Conservation (phyloP, 164 flowering plant species). For the Aristolochia fimbriata region DNA sequence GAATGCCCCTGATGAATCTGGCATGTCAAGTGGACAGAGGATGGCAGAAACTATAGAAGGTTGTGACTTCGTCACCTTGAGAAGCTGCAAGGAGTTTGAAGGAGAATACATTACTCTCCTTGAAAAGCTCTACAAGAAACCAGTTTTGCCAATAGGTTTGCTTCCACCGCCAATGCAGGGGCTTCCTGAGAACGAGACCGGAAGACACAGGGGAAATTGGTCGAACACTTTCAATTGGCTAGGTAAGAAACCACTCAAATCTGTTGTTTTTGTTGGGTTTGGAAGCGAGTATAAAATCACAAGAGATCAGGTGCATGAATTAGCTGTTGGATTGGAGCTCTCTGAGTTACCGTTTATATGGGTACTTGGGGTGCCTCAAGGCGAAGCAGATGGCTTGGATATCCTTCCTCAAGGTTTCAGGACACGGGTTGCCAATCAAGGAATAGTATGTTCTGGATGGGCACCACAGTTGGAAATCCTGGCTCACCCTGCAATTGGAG, state of each 20-base stretch:
- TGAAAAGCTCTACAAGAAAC: conserved; percentile 24
- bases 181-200: not conserved
- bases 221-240: conserved; percentile 26
- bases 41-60: conserved; percentile 15
- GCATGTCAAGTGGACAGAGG: conserved; percentile 22
- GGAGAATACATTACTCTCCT: conserved; percentile 38
- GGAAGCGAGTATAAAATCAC: conserved; percentile 45
- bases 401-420: conserved; percentile 29
- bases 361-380: conserved; percentile 25
- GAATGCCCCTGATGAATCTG: conserved; percentile 12
- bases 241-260: conserved; percentile 17
- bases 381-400: conserved; percentile 3
- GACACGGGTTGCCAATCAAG: conserved; percentile 21
- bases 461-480: conserved; percentile 46
- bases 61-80: conserved; percentile 24
- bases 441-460: conserved; percentile 36
- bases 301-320: conserved; percentile 19
- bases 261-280: conserved; percentile 41
- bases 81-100: conserved; percentile 47
- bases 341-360: conserved; percentile 48
- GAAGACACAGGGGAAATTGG: conserved; percentile 18
- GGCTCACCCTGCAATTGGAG: conserved; percentile 37
- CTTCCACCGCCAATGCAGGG: conserved; percentile 24
- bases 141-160: conserved; percentile 43
- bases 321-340: conserved; percentile 50